Percentiles rank a stretch among this genome's conserved stretches.
phyloP scores from a whole-genome alignment of 345 rosid genomes.

The Pelargonium nanum region DNA sequence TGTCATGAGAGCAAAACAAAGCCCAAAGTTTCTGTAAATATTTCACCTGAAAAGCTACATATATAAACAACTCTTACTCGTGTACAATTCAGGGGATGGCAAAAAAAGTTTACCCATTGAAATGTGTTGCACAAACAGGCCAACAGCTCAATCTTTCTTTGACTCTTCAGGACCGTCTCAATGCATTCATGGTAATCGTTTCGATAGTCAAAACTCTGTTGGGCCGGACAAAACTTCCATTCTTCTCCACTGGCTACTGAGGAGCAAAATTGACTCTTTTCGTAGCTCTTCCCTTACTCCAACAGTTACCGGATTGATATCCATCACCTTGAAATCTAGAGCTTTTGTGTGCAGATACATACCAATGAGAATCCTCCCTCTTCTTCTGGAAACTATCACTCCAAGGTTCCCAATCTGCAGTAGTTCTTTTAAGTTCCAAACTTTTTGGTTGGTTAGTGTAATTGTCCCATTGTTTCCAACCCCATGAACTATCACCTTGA shows the following conservation, averaged over 20 bases:
- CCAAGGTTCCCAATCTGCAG: constrained; percentile 31
- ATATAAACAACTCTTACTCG: no score
- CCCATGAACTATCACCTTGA: constrained; percentile 17
- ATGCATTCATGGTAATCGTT: no score
- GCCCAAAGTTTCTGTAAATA: no score
- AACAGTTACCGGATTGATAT: constrained; percentile 17
- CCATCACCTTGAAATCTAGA: constrained; percentile 27
- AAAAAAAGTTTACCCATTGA: not conserved
- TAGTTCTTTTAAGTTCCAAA: constrained; percentile 19
- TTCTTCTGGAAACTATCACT: constrained; percentile 22
- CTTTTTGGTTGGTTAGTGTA: constrained; percentile 13
- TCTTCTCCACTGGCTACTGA: not conserved
- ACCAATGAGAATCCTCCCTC: constrained; percentile 34
- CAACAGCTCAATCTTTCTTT: not conserved
- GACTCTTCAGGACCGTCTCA: no score
- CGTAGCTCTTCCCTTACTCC: constrained; percentile 22
- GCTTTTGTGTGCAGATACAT: constrained; percentile 22
- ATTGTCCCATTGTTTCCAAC: constrained; percentile 18
- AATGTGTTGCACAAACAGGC: not conserved
- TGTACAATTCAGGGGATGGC: not conserved
- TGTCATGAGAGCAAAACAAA: no score
- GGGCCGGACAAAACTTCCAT: not conserved
- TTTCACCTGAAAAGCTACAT: not conserved
- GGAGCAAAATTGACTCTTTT: constrained; percentile 35
- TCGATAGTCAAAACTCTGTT: no score